Percentiles rank a stretch among this genome's conserved stretches.
phyloP scores from a whole-genome alignment of 2,329 filamentous ascomycete genomes.

The Emydomyces testavorans region DNA sequence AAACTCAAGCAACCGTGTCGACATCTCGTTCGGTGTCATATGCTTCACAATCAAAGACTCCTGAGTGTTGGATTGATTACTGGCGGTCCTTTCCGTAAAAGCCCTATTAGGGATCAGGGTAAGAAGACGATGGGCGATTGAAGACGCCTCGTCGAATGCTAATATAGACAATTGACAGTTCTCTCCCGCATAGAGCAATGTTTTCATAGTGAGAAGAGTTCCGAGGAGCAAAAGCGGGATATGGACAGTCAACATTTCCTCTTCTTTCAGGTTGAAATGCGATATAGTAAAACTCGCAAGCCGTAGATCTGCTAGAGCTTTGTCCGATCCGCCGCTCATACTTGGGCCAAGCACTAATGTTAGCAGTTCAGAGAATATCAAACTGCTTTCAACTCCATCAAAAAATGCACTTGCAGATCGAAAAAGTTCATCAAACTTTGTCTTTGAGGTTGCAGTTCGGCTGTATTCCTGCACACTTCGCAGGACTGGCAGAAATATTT shows the following conservation, averaged over 20 bases:
- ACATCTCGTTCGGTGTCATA: constrained; percentile 33
- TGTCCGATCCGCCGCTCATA: constrained; percentile 36
- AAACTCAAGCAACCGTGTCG: constrained; percentile 53
- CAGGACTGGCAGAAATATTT: constrained; percentile 77
- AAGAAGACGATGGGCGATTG: constrained; percentile 47
- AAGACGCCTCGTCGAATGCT: constrained; percentile 26
- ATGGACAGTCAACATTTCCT: constrained; percentile 86
- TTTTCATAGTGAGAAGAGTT: constrained; percentile 41
- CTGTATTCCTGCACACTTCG: constrained; percentile 69
- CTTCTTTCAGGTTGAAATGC: constrained; percentile 87
- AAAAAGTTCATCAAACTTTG: constrained; percentile 73
- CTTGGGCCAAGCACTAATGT: constrained; percentile 44
- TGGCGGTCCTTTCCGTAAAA: constrained; percentile 31
- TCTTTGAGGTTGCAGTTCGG: constrained; percentile 49
- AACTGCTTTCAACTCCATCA: constrained; percentile 84
- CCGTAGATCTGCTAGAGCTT: constrained; percentile 51
- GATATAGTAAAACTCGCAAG: constrained; percentile 70
- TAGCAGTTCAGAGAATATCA: constrained; percentile 80
- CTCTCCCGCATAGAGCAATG: constrained; percentile 20
- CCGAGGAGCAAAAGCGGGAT: constrained; percentile 65
- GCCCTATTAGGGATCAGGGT: constrained; percentile 55
- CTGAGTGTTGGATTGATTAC: background rate
- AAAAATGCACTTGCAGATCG: constrained; percentile 93
- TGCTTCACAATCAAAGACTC: constrained; percentile 7
- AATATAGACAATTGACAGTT: constrained; percentile 2